Base-by-base conservation (phyloP, 257 asterid genomes). In the Jaltomata sinuosa region DNA sequence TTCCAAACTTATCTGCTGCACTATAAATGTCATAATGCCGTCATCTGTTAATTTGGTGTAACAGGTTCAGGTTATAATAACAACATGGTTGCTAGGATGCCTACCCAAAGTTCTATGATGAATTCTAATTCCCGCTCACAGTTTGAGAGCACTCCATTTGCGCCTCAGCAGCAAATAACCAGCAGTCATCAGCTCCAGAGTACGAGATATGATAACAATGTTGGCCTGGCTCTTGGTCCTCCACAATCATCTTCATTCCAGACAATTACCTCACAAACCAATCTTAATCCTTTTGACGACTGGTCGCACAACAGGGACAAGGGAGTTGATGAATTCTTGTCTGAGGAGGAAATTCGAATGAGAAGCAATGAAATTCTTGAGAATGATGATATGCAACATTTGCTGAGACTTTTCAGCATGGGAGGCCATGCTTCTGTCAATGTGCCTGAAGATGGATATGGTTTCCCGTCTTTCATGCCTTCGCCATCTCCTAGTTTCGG, bases 331-430 rank as follows among this genome's bases (percentile, higher is more conserved):
- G 99, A 96, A 67, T 91, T 92, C 85, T 62, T 97, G 87, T 93
- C 98, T 1, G 98, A 93, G 87, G 99, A 96, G 84, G 99, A 95
- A 72, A 97, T 97, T 49, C 98, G 98, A 29, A 76, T 92, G 57
- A 93, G 94, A 89, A 95, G 98, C 82, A 93, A 94, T 36, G 99
- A 97, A 86, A 91, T 97, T 87, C 97, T 97, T 5, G 98, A 93
- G 88, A 95, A 92, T 77, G 99, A 97, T 67, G 98, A 97, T 84
- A 97, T 97, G 98, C 99, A 94, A 90, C 93, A 94, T 82, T 86
- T 97, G 91, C 96, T 97, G 82, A 91, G 97, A 61, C 88, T 94
- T 47, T 97, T 94, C 91, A 97, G 95, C 91, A 91, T 95, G 97
- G 98, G 97, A 32, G 95, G 92, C 32, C 88, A 93, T 31, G 89